Evolutionary conservation across 176 grass and related monocot species (phyloP).

Genomic region (Zoysia pacifica): DNA sequence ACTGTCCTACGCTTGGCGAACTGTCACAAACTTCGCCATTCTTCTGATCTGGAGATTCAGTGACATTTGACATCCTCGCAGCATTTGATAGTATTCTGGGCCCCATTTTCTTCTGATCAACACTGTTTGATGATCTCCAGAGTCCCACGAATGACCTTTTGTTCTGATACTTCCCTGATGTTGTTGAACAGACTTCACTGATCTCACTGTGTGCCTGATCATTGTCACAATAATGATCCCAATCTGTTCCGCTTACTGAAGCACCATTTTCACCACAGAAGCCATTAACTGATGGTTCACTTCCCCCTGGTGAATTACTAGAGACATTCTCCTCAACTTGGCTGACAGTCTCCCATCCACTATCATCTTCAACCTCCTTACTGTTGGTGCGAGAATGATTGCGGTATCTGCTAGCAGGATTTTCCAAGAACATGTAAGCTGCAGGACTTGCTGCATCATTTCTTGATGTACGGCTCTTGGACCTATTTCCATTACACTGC

Average conservation of each 20-base stretch:
- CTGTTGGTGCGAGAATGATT: constrained; percentile 23
- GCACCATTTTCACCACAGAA: constrained; percentile 42
- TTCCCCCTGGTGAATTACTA: constrained; percentile 60
- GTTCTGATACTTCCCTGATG: constrained; percentile 39
- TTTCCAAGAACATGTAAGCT: constrained; percentile 52
- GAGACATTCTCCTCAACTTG: constrained; percentile 65
- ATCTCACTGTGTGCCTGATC: constrained; percentile 50
- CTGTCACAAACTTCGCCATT: constrained; percentile 35
- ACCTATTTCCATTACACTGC: constrained; percentile 45
- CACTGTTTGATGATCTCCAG: constrained; percentile 58
- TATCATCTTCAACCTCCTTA: constrained; percentile 59
- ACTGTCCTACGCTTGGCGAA: constrained; percentile 53
- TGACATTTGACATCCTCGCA: constrained; percentile 44
- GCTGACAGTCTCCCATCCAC: constrained; percentile 81
- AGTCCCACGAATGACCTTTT: constrained; percentile 54
- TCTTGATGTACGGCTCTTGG: constrained; percentile 47
- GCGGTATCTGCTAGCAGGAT: constrained; percentile 36
- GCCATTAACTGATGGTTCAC: constrained; percentile 63
- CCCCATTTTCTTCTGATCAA: constrained; percentile 53
- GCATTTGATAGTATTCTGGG: constrained; percentile 41
- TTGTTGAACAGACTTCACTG: constrained; percentile 62
- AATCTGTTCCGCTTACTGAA: constrained; percentile 65
- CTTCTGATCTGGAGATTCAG: constrained; percentile 48
- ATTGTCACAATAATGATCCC: constrained; percentile 55
- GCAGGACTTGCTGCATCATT: constrained; percentile 46